phyloP scores from a whole-genome alignment of 2,329 filamentous ascomycete species.

The Raffaelea deltoideospora region DNA sequence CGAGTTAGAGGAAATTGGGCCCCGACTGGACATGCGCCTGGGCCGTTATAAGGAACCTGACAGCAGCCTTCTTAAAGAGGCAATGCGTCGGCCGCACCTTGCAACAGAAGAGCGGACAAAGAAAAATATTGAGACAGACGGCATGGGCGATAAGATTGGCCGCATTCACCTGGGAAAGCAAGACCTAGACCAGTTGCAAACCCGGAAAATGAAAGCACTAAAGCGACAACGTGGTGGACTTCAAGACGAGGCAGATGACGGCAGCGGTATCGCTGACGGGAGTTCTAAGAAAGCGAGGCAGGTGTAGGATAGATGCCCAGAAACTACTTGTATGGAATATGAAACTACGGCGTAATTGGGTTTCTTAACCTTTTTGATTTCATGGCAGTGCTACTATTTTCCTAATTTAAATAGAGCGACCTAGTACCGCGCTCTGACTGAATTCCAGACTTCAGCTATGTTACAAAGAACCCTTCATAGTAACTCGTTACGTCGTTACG shows the following conservation, averaged over 20 bases:
- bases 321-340: no score
- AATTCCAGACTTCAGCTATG: no score
- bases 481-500: no score
- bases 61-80: constrained; percentile 68
- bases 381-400: no score
- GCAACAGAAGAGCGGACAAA: constrained; percentile 62
- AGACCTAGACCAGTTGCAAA: constrained; percentile 76
- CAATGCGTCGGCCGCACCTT: constrained; percentile 75
- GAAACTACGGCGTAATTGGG: no score
- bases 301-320: no score
- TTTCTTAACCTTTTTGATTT: no score
- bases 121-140: constrained; percentile 90
- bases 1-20: constrained; percentile 27
- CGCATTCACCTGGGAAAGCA: constrained; percentile 84
- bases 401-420: no score
- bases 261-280: constrained; percentile 17
- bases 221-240: constrained; percentile 59
- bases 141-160: constrained; percentile 92
- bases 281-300: constrained; percentile 22
- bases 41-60: constrained; percentile 71
- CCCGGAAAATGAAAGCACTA: constrained; percentile 97
- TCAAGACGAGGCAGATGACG: constrained; percentile 18
- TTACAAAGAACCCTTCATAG: no score
- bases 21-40: constrained; percentile 79
- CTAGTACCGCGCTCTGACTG: no score